These are phyloP conservation scores for Heliamphora pulchella DNA, from an alignment of 179 eudicot species.

Conservation along the genomic window DNA sequence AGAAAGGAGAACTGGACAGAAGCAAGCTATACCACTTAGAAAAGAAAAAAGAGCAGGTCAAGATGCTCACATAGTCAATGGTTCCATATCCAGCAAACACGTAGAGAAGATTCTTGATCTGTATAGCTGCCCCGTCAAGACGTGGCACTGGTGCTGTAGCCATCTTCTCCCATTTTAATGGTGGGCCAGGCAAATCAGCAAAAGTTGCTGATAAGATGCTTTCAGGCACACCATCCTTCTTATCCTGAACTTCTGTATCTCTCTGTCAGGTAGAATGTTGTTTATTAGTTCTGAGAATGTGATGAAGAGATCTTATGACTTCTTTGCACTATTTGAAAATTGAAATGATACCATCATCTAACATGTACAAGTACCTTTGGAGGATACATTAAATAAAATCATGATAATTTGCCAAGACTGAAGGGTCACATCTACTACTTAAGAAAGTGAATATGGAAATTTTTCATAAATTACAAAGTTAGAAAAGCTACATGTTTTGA, in stretches of 20 bases:
- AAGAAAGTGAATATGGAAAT: neutral
- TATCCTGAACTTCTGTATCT: slow-evolving; percentile 24
- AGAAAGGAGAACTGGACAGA: neutral
- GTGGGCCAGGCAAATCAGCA: slow-evolving; percentile 79
- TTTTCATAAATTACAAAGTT: neutral
- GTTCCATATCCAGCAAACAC: slow-evolving; percentile 96
- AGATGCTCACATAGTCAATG: slow-evolving; percentile 65
- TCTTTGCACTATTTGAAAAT: too few relatives aligned
- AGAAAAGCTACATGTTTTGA: too few relatives aligned
- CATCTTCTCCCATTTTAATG: slow-evolving; percentile 87
- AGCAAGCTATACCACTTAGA: neutral
- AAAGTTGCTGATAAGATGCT: slow-evolving; percentile 80
- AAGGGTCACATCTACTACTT: too few relatives aligned
- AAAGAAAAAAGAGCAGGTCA: neutral
- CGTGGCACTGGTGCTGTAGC: slow-evolving; percentile 72
- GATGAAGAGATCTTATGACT: too few relatives aligned
- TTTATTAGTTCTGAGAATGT: neutral
- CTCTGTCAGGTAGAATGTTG: slow-evolving; percentile 15
- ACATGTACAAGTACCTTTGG: neutral
- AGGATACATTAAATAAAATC: neutral
- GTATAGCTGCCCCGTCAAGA: slow-evolving; percentile 91
- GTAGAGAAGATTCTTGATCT: slow-evolving; percentile 69
- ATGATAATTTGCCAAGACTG: neutral
- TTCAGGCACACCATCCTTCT: slow-evolving; percentile 24
- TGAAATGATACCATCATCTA: too few relatives aligned